Conservation (phyloP, 148 eudicot species). For the Vaccinium myrtillus region DNA sequence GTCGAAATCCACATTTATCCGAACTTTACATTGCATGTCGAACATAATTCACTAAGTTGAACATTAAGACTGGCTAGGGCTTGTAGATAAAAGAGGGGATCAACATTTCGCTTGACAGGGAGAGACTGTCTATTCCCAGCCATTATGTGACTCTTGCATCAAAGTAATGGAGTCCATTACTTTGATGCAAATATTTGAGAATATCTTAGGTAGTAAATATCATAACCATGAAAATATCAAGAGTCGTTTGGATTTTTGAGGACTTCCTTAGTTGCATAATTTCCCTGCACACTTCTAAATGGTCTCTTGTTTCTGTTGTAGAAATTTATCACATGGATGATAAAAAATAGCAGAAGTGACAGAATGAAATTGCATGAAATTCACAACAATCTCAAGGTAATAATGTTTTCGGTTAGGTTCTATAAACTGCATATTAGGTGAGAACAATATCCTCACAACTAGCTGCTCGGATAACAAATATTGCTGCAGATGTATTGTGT, state of each 20-base stretch:
- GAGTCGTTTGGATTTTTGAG: background rate
- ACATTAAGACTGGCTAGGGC: background rate
- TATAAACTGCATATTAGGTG: background rate
- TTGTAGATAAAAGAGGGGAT: background rate
- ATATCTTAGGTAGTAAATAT: background rate
- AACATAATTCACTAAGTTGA: background rate
- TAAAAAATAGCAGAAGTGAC: conserved; percentile 36
- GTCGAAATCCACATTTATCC: background rate
- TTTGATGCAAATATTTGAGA: conserved; percentile 1
- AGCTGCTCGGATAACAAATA: background rate
- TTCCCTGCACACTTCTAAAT: conserved; percentile 2
- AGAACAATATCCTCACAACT: background rate
- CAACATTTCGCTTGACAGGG: background rate
- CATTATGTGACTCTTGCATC: background rate
- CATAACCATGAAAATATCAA: background rate
- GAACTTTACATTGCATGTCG: background rate
- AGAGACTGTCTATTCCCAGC: background rate
- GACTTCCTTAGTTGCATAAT: background rate
- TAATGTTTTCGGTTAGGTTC: background rate
- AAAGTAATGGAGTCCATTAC: background rate
- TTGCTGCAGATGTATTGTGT: conserved; percentile 77
- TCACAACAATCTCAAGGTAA: conserved; percentile 93
- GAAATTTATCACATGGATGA: conserved; percentile 95
- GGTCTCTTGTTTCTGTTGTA: conserved; percentile 36
- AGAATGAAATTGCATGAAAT: conserved; percentile 68